Evolutionary conservation across 495 filamentous ascomycete genomes (phyloP), one percentile per base, ranked within the genome.

Genomic region (Aspergillus baeticus): DNA sequence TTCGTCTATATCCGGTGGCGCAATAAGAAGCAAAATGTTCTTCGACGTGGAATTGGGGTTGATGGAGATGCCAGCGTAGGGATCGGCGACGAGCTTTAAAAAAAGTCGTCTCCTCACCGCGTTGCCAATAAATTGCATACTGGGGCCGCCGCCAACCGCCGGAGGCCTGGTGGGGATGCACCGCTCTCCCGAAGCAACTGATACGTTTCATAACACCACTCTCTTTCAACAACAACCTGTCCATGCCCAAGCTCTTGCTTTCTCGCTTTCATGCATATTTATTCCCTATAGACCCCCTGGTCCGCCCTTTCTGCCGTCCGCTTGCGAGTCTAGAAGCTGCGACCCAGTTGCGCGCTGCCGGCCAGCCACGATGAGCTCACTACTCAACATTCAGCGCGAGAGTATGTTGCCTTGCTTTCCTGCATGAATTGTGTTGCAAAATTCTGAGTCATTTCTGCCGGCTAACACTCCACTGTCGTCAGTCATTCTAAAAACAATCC

Each of bases 401-500:
- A 76, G 79, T 81, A 63, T 46, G 78, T 69, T 51, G 2, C 52
- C 26, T 35, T 26, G 29, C 39, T 39, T 52, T 31, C 13, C 34
- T 17, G 29, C 26, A 15, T 3, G n/a, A 7, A 5, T 1, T 20
- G 29, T 22, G 7, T 22, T 14, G 14, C 10, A 13, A 29, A 1
- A 3, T 11, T 21, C 35, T 46, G 18, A 18, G 37, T 13, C 10
- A 48, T 13, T 35, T 44, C 15, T n/a, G 18, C 22, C 23, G 22
- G 18, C 41, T 49, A 42, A 55, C 17, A 47, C 8, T 14, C 34
- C 17, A 33, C 23, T 17, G 10, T 43, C 46, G 13, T 20, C 60
- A 87, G 83, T 85, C 47, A 82, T 88, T 29, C 70, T 87, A 18
- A 75, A 76, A 55, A 82, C 81, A 14, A 80, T 88, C 57, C 76